Conservation (phyloP, 192 early-diverging fungal genomes). For the Dispira parvispora region DNA sequence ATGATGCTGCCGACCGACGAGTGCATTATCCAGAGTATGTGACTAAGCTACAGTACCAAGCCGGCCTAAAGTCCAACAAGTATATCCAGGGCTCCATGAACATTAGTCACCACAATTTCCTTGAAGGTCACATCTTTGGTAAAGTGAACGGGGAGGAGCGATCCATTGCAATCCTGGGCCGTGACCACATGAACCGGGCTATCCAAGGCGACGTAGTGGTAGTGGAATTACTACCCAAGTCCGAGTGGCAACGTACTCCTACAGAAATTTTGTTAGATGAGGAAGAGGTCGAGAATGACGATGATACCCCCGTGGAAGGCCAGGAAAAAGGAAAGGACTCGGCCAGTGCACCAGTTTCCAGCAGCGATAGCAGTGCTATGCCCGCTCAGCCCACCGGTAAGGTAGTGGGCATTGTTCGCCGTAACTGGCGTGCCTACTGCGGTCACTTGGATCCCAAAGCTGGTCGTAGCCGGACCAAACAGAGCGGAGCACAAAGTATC, state of each 20-base stretch:
- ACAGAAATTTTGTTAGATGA: slow-evolving; percentile 61
- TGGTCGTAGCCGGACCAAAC: slow-evolving; percentile 33
- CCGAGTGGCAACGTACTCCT: slow-evolving; percentile 63
- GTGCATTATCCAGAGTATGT: slow-evolving; percentile 49
- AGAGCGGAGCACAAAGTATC: slow-evolving; percentile 39
- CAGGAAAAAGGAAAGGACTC: slow-evolving; percentile 2
- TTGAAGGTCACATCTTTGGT: slow-evolving; percentile 66
- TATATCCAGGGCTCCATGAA: slow-evolving; percentile 67
- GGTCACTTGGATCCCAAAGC: slow-evolving; percentile 70
- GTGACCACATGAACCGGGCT: slow-evolving; percentile 73
- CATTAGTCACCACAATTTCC: slow-evolving; percentile 74
- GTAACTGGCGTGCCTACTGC: slow-evolving; percentile 90
- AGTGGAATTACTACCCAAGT: slow-evolving; percentile 66
- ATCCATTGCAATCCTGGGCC: slow-evolving; percentile 64
- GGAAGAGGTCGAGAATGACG: slow-evolving; percentile 45
- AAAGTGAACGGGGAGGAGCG: slow-evolving; percentile 56
- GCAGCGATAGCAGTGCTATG: neutral
- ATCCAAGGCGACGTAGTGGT: slow-evolving; percentile 86
- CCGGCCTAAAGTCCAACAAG: slow-evolving; percentile 66
- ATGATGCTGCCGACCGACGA: slow-evolving; percentile 27
- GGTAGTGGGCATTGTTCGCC: slow-evolving; percentile 85
- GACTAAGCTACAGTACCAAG: slow-evolving; percentile 53
- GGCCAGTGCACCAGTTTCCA: slow-evolving; percentile 12
- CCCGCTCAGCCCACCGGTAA: slow-evolving; percentile 54
- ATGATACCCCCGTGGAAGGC: slow-evolving; percentile 20